phyloP scores from a whole-genome alignment of 129 eudicot genomes.

The Ambrosia trifida region DNA sequence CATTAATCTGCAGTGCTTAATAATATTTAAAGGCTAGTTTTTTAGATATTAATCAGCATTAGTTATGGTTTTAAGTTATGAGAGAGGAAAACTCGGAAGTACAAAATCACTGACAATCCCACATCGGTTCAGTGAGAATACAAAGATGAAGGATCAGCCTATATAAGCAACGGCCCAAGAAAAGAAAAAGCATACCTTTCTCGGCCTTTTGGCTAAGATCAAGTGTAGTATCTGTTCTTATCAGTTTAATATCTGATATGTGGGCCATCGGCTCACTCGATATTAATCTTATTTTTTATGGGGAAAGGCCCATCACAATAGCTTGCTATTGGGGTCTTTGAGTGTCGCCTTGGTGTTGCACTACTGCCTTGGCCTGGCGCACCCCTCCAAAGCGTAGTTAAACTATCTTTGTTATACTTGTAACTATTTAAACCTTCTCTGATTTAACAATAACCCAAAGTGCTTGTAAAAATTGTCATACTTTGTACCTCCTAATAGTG shows the following conservation, averaged over 20 bases:
- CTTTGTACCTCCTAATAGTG: too few species aligned
- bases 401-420: too few species aligned
- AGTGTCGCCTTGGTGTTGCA: slow-evolving; percentile 24
- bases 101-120: too few species aligned
- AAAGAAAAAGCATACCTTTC: slow-evolving; percentile 50
- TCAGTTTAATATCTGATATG: slow-evolving; percentile 47
- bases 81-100: too few species aligned
- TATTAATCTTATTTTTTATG: slow-evolving; percentile 30
- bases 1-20: neutral
- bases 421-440: too few species aligned
- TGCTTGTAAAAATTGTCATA: too few species aligned
- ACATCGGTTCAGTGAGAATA: too few species aligned
- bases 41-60: too few species aligned
- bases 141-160: neutral
- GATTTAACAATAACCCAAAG: too few species aligned
- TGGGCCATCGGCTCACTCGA: slow-evolving; percentile 33
- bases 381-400: neutral
- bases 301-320: slow-evolving; percentile 15
- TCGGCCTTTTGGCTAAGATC: slow-evolving; percentile 90
- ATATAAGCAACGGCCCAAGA: neutral
- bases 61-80: too few species aligned
- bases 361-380: slow-evolving; percentile 6
- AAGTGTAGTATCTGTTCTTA: slow-evolving; percentile 87
- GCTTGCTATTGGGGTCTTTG: slow-evolving; percentile 29
- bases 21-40: too few species aligned